Evolutionary conservation across 176 grass and related monocot genomes (phyloP).

Genomic region (Lolium rigidum): DNA sequence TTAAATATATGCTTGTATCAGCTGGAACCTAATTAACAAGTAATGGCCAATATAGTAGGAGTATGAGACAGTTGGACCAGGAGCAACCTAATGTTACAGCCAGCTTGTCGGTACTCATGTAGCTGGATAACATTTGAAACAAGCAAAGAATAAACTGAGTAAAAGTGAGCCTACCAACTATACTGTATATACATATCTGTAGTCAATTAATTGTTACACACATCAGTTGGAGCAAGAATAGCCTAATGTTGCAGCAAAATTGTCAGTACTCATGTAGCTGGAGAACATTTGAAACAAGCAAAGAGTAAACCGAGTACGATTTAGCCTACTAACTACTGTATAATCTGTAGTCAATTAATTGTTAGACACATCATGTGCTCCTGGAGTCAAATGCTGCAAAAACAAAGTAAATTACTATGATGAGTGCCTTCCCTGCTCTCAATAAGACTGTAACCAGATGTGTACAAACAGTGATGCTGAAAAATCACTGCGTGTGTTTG

Average conservation of each 20-base stretch:
- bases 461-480: not conserved
- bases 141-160: constrained; percentile 10
- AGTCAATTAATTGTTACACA: constrained; percentile 9
- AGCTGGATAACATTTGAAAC: constrained; percentile 37
- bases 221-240: constrained; percentile 34
- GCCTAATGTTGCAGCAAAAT: constrained; percentile 19
- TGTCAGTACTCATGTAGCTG: constrained; percentile 1
- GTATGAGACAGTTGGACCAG: constrained; percentile 41
- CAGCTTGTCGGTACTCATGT: constrained; percentile 19
- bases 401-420: not conserved
- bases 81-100: constrained; percentile 13
- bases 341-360: not conserved
- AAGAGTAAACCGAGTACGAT: constrained; percentile 10
- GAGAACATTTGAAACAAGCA: constrained; percentile 34
- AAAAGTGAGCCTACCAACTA: not conserved
- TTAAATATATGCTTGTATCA: constrained; percentile 18
- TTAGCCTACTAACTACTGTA: not conserved
- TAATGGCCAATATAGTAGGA: constrained; percentile 1
- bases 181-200: not conserved
- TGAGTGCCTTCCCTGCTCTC: not conserved
- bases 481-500: not conserved
- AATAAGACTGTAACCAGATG: constrained; percentile 24
- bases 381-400: constrained; percentile 17
- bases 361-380: constrained; percentile 32
- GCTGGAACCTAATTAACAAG: constrained; percentile 46